Percentiles rank a stretch among this genome's conserved stretches.
Evolutionary conservation across 1,284 basidiomycete species (phyloP).

Genomic region (Cyathus olla): DNA sequence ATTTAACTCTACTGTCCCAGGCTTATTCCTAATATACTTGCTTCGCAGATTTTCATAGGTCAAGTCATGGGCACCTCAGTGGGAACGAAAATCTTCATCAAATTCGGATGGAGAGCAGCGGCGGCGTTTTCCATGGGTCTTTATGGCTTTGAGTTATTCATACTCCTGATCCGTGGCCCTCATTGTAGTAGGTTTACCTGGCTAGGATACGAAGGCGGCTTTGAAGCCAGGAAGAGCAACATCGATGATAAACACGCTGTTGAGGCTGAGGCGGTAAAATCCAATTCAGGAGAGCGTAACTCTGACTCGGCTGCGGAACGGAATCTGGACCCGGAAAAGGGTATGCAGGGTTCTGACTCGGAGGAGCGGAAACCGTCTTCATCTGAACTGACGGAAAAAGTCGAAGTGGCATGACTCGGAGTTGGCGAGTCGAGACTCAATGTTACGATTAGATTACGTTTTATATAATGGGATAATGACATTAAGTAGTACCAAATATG

Average conservation of each 20-base stretch:
- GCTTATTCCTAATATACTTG: not conserved
- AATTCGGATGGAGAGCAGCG: slow-evolving; percentile 69
- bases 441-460: too few species aligned
- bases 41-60: slow-evolving; percentile 61
- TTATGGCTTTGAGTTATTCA: slow-evolving; percentile 54
- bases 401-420: too few species aligned
- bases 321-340: too few species aligned
- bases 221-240: slow-evolving; percentile 44
- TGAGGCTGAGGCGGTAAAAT: not conserved
- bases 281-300: not conserved
- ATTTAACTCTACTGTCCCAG: not conserved
- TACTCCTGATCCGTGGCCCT: slow-evolving; percentile 65
- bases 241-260: not conserved
- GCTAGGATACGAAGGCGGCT: slow-evolving; percentile 68
- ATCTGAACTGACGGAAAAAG: too few species aligned
- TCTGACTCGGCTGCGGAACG: too few species aligned
- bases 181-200: slow-evolving; percentile 62
- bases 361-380: too few species aligned
- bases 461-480: too few species aligned
- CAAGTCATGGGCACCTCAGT: slow-evolving; percentile 76
- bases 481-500: too few species aligned
- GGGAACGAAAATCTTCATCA: slow-evolving; percentile 69
- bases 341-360: too few species aligned
- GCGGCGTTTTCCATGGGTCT: slow-evolving; percentile 64
- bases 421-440: too few species aligned